Base-by-base conservation (phyloP, 2,329 filamentous ascomycete species). In the Sarocladium strictum region DNA sequence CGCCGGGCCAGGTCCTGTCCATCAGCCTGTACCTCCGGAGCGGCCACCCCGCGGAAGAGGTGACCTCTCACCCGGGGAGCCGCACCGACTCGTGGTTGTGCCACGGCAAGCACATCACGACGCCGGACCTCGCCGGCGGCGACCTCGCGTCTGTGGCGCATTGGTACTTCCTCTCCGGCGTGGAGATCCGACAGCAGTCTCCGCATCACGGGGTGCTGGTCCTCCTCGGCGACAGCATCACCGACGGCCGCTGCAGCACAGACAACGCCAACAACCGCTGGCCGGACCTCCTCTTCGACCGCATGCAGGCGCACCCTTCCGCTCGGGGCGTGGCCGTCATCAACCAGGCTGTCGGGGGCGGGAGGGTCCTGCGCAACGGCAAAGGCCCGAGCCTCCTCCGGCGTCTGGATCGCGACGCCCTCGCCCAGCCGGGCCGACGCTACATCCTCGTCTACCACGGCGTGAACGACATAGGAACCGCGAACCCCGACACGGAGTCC, bases 161-260 rank as follows among this genome's bases (percentile, higher is more conserved):
- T 64, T 79, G 81, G 81, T 86, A 83, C 67, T 83, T 83, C 58
- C 67, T 85, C 60, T 79, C 75, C 33, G 75, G 75, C 3, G 64
- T 86, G 10, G 80, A 85, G 64, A 80, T 73, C n/a, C 77, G 72
- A 68, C 38, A 43, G 14, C 65, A 74, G 7, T 70, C 74, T 0
- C 58, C 63, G 0, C 43, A 63, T 14, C 43, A 54, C 1, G 68
- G 71, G 51, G 71, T 76, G 1, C 73, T 86, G 33, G 76, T 73
- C 17, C 75, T 87, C 23, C 69, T 87, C 1, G 84, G 84, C n/a
- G 84, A 87, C 65, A 83, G 78, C 61, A 84, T 87, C 62, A 86
- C 83, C 3, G 84, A 87, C 62, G 84, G 84, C 11, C 74, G 81
- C 26, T 80, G 81, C 43, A 81, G 76, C 55, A 79, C 77, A 29